Conservation (phyloP, 352 stramenopile species). For the Pythium vanterpoolii region DNA sequence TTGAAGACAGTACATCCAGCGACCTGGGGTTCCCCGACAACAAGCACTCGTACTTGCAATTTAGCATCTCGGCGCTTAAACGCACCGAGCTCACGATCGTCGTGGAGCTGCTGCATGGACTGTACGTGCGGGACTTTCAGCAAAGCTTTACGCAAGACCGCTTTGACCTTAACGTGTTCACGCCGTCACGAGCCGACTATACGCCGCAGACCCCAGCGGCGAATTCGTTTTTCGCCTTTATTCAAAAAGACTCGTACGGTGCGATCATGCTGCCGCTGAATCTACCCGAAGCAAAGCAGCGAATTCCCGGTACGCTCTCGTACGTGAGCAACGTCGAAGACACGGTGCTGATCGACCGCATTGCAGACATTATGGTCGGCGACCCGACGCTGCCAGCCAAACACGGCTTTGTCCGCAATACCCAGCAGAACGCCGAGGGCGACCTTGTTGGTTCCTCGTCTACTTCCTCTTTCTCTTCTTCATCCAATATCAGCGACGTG, state of each 20-base stretch:
- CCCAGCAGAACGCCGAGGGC: constrained; percentile 53
- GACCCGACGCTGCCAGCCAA: constrained; percentile 65
- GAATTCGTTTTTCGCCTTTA: constrained; percentile 79
- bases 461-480: constrained; percentile 9
- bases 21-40: constrained; percentile 91
- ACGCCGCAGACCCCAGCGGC: constrained; percentile 45
- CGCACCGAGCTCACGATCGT: constrained; percentile 86
- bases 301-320: constrained; percentile 43
- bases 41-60: constrained; percentile 93
- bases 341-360: constrained; percentile 86
- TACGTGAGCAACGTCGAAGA: constrained; percentile 76
- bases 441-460: constrained; percentile 17
- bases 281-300: constrained; percentile 74
- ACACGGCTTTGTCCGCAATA: constrained; percentile 53
- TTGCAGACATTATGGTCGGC: constrained; percentile 91
- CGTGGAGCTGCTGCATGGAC: constrained; percentile 92
- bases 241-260: constrained; percentile 76
- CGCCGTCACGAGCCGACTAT: constrained; percentile 78
- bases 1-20: constrained; percentile 47
- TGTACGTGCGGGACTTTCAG: constrained; percentile 92
- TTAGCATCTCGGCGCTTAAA: constrained; percentile 83
- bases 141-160: constrained; percentile 68
- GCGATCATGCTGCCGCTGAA: constrained; percentile 93
- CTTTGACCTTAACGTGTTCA: constrained; percentile 89
- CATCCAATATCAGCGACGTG: constrained; percentile 14